These are phyloP conservation scores for Leptomonas pyrrhocoris DNA, from an alignment of 208 protist genomes.

Conservation along the genomic window DNA sequence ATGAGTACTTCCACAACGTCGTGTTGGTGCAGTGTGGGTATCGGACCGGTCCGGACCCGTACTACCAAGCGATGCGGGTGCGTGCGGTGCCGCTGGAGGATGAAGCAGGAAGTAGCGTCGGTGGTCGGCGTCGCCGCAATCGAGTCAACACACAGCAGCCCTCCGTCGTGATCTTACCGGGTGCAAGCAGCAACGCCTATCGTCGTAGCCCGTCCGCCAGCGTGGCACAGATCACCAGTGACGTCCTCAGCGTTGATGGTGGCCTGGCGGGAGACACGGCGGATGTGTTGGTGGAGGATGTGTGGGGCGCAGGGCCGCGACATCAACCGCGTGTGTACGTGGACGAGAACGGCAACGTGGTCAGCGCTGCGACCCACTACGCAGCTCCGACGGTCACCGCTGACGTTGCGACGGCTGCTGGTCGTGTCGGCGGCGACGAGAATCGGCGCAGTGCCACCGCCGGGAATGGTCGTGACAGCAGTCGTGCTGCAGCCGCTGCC, in stretches of 20 bases:
- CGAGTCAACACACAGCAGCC: conserved; percentile 25
- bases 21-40: conserved; percentile 78
- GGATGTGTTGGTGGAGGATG: conserved; percentile 13
- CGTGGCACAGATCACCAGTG: neutral
- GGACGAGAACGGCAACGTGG: neutral
- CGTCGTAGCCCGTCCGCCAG: conserved; percentile 6
- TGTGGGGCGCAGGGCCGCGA: conserved; percentile 26
- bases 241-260: neutral
- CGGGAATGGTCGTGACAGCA: neutral
- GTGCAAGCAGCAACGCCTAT: conserved; percentile 13
- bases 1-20: conserved; percentile 73
- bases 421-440: neutral
- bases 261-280: neutral
- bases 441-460: too few species aligned
- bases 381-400: neutral
- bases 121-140: neutral
- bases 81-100: conserved; percentile 27
- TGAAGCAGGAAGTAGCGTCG: conserved; percentile 3
- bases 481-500: neutral
- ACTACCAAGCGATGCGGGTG: conserved; percentile 35
- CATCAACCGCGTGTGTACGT: conserved; percentile 15
- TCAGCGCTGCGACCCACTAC: neutral
- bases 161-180: conserved; percentile 18
- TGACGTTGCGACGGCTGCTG: neutral
- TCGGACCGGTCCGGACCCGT: conserved; percentile 43